Conservation (phyloP, 371 early-diverging fungal genomes). For the Circinella minor region DNA sequence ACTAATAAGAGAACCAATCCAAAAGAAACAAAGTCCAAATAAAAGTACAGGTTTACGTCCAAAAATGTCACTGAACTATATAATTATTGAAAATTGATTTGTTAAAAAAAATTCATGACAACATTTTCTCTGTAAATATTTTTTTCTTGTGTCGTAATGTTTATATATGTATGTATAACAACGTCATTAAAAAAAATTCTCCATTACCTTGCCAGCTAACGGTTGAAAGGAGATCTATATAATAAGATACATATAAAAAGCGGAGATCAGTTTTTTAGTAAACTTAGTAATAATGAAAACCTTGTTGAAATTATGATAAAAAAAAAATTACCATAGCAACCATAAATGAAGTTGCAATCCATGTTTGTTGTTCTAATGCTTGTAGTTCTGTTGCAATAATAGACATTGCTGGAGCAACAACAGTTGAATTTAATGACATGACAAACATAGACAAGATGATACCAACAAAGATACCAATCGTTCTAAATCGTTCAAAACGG, state of each 20-base stretch:
- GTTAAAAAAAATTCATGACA: neutral
- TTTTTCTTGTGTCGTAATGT: too few species aligned
- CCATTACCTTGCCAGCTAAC: slow-evolving; percentile 55
- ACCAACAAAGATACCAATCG: neutral
- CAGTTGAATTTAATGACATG: slow-evolving; percentile 75
- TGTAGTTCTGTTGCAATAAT: slow-evolving; percentile 4
- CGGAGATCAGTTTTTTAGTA: too few species aligned
- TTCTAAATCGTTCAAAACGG: neutral
- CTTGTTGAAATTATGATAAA: neutral
- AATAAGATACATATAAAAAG: neutral
- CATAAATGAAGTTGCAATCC: slow-evolving; percentile 34
- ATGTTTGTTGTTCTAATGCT: slow-evolving; percentile 14
- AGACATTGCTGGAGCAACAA: slow-evolving; percentile 55
- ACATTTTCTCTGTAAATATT: neutral
- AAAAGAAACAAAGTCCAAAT: slow-evolving; percentile 30
- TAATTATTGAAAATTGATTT: neutral
- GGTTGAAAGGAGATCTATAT: slow-evolving; percentile 43
- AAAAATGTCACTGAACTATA: slow-evolving; percentile 38
- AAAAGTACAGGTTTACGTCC: slow-evolving; percentile 42
- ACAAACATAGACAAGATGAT: slow-evolving; percentile 54
- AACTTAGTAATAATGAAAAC: neutral
- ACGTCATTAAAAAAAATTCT: slow-evolving; percentile 4
- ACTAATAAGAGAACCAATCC: slow-evolving; percentile 33
- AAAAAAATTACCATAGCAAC: slow-evolving; percentile 10
- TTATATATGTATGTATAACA: too few species aligned